Conservation (phyloP, 192 early-diverging fungal genomes). For the Podila epigama region DNA sequence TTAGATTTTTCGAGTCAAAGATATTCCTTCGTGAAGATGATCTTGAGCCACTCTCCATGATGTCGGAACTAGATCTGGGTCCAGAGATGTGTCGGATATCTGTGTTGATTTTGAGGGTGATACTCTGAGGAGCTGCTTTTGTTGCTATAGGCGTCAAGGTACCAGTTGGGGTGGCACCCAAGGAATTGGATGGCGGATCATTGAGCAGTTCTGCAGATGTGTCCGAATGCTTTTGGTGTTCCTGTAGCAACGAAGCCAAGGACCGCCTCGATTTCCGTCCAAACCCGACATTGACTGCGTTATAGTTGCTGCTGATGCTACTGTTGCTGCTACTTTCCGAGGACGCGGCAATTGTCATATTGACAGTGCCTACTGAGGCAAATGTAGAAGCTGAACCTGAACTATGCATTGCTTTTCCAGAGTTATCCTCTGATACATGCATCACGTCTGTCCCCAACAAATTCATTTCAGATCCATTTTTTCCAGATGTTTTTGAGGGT, state of each 20-base stretch:
- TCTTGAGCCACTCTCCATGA: not conserved
- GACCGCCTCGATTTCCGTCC: conserved; percentile 12
- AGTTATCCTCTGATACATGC: too few species aligned
- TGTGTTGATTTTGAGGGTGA: not conserved
- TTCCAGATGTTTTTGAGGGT: too few species aligned
- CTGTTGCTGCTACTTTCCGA: conserved; percentile 14
- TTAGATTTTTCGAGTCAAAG: conserved; percentile 23
- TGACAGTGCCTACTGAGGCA: conserved; percentile 14
- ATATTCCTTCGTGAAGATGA: not conserved
- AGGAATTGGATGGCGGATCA: not conserved
- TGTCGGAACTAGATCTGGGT: not conserved
- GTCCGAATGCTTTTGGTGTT: conserved; percentile 5
- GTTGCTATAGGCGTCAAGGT: not conserved
- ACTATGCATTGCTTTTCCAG: not conserved
- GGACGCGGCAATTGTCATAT: conserved; percentile 9
- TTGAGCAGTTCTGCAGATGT: not conserved
- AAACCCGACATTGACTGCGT: not conserved
- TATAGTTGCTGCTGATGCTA: conserved; percentile 23
- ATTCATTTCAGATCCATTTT: too few species aligned
- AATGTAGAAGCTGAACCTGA: conserved; percentile 21
- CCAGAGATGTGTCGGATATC: not conserved
- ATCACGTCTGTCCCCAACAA: too few species aligned
- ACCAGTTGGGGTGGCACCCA: too few species aligned
- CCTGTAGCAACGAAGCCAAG: conserved; percentile 6
- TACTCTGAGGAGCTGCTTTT: not conserved